Percentiles rank a stretch among this genome's conserved stretches.
Conservation (phyloP, 2,329 filamentous ascomycete species). For the Trichoderma atrobrunneum region DNA sequence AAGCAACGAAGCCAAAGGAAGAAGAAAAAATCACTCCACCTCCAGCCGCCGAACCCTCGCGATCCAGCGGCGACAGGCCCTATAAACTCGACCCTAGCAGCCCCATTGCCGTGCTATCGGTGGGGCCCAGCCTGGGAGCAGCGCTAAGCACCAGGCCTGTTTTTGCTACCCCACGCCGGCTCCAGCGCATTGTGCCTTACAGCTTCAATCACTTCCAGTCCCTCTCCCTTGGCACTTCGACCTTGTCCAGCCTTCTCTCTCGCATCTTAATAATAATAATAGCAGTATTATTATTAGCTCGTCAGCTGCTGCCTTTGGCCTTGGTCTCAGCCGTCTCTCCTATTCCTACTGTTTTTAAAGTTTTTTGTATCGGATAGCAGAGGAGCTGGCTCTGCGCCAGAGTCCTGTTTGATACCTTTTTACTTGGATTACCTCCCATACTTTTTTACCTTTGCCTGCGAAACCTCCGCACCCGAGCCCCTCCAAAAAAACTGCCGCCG, state of each 20-base stretch:
- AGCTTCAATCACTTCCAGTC: slow-evolving; percentile 3
- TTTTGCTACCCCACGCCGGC: slow-evolving; percentile 19
- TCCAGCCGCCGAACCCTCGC: slow-evolving; percentile 8
- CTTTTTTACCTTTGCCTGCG: background rate
- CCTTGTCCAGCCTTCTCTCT: slow-evolving; percentile 3
- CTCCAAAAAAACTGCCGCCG: slow-evolving; percentile 15
- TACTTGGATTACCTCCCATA: background rate
- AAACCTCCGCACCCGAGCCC: slow-evolving; percentile 6
- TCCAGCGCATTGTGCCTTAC: slow-evolving; percentile 19
- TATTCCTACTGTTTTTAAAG: background rate
- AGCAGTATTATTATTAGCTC: slow-evolving; percentile 9
- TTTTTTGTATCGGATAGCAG: background rate
- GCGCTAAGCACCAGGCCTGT: slow-evolving; percentile 16
- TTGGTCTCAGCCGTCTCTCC: background rate
- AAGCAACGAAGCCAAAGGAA: background rate
- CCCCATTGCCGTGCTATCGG: slow-evolving; percentile 16
- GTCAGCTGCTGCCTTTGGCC: slow-evolving; percentile 1
- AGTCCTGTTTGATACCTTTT: slow-evolving; percentile 6
- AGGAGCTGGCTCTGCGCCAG: slow-evolving; percentile 21
- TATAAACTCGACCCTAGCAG: slow-evolving; percentile 15
- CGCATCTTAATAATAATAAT: slow-evolving; percentile 2
- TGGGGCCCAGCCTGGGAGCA: slow-evolving; percentile 13
- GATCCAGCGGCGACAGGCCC: slow-evolving; percentile 6
- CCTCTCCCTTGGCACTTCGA: background rate
- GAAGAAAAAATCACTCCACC: background rate